Evolutionary conservation across 768 basidiomycete species (phyloP).

Genomic region (Trametes meyenii): DNA sequence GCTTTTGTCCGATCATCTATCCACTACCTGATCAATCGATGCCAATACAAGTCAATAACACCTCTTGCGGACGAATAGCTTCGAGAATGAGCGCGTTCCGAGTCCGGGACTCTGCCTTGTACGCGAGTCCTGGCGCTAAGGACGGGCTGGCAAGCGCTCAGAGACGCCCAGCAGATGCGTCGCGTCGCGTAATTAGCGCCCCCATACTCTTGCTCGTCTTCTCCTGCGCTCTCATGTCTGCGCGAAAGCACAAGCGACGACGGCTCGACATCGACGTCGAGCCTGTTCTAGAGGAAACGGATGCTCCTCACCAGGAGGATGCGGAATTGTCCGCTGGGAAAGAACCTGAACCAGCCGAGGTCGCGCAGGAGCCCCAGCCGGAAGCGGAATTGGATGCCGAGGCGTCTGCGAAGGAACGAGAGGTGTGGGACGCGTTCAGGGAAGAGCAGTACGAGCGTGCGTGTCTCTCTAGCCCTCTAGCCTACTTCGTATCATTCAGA

Average conservation of each 20-base stretch:
- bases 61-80: too few species aligned
- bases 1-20: too few species aligned
- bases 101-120: too few species aligned
- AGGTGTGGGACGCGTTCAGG: constrained; percentile 73
- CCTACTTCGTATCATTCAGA: background rate
- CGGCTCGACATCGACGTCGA: constrained; percentile 7
- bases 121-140: too few species aligned
- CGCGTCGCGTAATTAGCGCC: constrained; percentile 6
- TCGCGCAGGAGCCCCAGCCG: constrained; percentile 20
- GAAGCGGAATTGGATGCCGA: constrained; percentile 36
- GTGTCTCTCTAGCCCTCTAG: constrained; percentile 14
- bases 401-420: constrained; percentile 49
- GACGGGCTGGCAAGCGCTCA: background rate
- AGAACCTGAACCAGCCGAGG: background rate
- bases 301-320: background rate
- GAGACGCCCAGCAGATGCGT: background rate
- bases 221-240: constrained; percentile 11
- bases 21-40: too few species aligned
- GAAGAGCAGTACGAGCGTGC: constrained; percentile 82
- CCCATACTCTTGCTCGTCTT: background rate
- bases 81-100: too few species aligned
- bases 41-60: too few species aligned
- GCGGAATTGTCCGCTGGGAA: background rate
- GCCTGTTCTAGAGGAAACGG: background rate
- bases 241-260: constrained; percentile 17